phyloP scores from a whole-genome alignment of 345 rosid species.

The Salix caprea region DNA sequence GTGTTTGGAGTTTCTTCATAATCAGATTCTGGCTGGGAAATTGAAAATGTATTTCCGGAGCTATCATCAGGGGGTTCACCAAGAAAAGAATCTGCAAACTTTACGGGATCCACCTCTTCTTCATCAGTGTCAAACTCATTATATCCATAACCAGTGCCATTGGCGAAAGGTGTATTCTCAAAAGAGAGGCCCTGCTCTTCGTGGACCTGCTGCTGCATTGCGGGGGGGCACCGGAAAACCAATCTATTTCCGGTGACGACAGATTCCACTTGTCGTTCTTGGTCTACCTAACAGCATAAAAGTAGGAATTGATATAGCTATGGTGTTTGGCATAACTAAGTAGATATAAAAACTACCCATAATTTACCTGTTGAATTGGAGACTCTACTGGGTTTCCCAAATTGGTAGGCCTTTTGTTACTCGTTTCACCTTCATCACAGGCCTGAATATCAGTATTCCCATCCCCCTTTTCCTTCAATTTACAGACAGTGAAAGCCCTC shows the following conservation, averaged over 20 bases:
- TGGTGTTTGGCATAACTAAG: neutral
- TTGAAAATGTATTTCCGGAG: neutral
- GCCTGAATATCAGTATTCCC: neutral
- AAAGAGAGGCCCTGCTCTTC: neutral
- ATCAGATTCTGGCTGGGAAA: neutral
- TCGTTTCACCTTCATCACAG: neutral
- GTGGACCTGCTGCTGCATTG: neutral
- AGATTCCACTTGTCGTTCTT: neutral
- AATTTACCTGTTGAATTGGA: neutral
- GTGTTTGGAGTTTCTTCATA: neutral
- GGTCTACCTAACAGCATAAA: neutral
- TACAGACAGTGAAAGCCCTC: neutral
- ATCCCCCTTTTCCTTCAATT: neutral
- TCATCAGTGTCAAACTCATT: neutral
- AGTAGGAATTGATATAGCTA: neutral
- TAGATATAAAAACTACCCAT: neutral
- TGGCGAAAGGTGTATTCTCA: neutral
- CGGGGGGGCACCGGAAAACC: neutral
- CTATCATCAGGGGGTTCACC: neutral
- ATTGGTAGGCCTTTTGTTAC: neutral
- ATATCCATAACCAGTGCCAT: neutral
- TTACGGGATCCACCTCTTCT: neutral
- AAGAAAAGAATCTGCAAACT: neutral
- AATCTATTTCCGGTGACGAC: neutral
- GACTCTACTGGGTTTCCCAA: neutral